phyloP scores from a whole-genome alignment of 345 rosid genomes.

The Mallotus nudiflorus region DNA sequence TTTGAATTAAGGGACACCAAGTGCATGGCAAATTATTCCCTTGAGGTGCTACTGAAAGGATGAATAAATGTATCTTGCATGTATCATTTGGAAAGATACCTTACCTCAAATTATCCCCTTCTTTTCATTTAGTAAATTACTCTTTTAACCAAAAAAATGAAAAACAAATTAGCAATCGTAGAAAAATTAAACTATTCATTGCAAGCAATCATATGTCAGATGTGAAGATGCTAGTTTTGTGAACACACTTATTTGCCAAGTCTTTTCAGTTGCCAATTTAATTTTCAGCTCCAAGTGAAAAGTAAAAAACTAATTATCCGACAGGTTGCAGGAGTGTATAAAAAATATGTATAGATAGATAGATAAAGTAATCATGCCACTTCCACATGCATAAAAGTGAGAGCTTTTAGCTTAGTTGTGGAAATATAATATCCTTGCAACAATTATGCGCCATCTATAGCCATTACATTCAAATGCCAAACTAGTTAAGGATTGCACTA shows the following conservation, averaged over 20 bases:
- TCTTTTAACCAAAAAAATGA: neutral
- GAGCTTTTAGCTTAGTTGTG: too few species aligned
- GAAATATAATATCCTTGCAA: too few species aligned
- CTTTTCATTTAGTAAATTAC: neutral
- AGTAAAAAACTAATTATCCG: neutral
- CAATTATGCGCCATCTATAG: too few species aligned
- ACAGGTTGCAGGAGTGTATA: neutral
- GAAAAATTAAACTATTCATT: neutral
- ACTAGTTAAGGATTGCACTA: too few species aligned
- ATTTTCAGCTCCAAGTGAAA: neutral
- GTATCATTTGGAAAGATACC: neutral
- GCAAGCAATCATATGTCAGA: neutral
- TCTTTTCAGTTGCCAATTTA: neutral
- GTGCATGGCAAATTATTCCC: neutral
- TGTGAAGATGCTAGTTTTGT: neutral
- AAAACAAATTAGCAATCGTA: too few species aligned
- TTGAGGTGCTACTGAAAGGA: neutral
- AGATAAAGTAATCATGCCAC: neutral
- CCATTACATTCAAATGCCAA: too few species aligned
- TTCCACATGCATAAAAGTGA: too few species aligned
- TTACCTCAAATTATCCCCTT: neutral
- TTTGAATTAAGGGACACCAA: neutral
- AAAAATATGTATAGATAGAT: neutral
- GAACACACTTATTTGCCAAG: neutral
- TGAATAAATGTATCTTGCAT: neutral